These are phyloP conservation scores for Nelumbo lutea DNA, from an alignment of 164 flowering plant genomes.

Conservation along the genomic window DNA sequence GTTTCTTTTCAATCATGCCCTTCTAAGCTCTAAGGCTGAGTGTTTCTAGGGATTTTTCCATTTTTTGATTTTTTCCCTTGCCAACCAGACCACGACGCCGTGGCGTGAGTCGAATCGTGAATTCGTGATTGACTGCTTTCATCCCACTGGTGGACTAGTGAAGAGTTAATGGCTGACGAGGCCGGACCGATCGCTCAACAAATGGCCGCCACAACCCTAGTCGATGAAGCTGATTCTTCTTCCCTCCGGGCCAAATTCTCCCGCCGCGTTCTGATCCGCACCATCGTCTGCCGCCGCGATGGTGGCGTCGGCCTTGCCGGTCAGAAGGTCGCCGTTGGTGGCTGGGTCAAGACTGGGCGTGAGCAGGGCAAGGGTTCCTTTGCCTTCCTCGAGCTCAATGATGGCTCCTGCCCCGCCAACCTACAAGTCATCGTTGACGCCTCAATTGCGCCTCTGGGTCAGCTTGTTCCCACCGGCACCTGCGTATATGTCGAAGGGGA, in stretches of 20 bases:
- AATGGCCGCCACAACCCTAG: not conserved
- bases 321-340: slow-evolving; percentile 43
- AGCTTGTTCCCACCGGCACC: not conserved
- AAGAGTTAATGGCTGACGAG: not conserved
- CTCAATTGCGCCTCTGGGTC: not conserved
- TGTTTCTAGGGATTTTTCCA: no score
- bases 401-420: not conserved
- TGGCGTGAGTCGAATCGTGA: no score
- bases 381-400: not conserved
- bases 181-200: not conserved
- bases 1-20: no score
- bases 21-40: no score
- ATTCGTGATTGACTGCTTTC: no score
- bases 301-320: slow-evolving; percentile 56
- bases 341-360: slow-evolving; percentile 75
- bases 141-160: no score
- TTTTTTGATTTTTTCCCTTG: no score
- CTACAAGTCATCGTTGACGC: not conserved
- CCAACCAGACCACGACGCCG: no score
- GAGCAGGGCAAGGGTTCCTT: slow-evolving; percentile 16
- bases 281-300: slow-evolving; percentile 50
- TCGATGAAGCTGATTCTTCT: not conserved
- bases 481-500: not conserved
- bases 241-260: slow-evolving; percentile 44
- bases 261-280: slow-evolving; percentile 44